Evolutionary conservation across 2,329 filamentous ascomycete genomes (phyloP).

Genomic region (Lachnellula occidentalis): DNA sequence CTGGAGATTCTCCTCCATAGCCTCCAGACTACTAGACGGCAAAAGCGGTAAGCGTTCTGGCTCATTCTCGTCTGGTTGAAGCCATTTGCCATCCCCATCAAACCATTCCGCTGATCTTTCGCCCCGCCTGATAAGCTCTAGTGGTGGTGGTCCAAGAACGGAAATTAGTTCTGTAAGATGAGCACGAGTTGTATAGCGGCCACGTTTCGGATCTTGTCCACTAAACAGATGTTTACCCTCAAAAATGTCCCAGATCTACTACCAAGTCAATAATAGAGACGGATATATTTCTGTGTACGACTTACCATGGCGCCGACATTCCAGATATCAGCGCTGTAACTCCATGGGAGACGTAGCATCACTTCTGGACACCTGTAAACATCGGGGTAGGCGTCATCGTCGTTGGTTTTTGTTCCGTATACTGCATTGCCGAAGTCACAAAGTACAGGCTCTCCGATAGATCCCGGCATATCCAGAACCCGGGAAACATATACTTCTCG

Average conservation of each 20-base stretch:
- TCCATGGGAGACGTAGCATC: conserved; percentile 33
- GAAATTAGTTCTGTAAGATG: conserved; percentile 20
- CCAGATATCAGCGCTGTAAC: conserved; percentile 33
- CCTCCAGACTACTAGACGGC: conserved; percentile 14
- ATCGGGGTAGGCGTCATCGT: conserved; percentile 35
- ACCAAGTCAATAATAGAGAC: conserved; percentile 1
- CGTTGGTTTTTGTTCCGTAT: conserved; percentile 31
- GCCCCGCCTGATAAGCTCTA: conserved; percentile 8
- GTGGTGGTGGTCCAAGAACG: conserved; percentile 15
- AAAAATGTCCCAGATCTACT: conserved; percentile 18
- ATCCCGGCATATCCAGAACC: conserved; percentile 32
- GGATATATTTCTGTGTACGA: conserved; percentile 2
- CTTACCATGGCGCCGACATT: conserved; percentile 31
- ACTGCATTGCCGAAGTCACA: conserved; percentile 46
- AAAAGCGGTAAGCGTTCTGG: conserved; percentile 14
- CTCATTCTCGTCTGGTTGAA: conserved; percentile 11
- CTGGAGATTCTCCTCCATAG: conserved; percentile 10
- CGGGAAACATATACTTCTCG: conserved; percentile 39
- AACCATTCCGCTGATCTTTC: conserved; percentile 12
- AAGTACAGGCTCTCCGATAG: conserved; percentile 34
- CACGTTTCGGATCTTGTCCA: conserved; percentile 10
- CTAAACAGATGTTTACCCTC: conserved; percentile 16
- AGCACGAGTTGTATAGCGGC: conserved; percentile 12
- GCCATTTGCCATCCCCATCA: conserved; percentile 12
- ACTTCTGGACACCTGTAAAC: conserved; percentile 36